Evolutionary conservation across 1,284 basidiomycete species (phyloP).

Genomic region (Ustilago sp.): DNA sequence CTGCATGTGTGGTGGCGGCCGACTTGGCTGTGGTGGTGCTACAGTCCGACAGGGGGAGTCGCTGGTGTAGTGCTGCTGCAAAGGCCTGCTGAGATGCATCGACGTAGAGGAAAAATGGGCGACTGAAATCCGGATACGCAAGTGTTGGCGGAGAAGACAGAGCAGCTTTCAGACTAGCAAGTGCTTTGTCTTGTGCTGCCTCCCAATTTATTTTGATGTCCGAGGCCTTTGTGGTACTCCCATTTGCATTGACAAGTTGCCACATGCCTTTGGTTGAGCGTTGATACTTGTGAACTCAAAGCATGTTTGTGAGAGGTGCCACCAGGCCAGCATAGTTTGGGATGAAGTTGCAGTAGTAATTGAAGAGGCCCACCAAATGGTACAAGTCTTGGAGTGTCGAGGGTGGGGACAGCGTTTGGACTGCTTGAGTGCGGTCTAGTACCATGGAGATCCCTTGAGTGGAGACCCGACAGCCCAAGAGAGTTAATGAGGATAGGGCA

Average conservation of each 20-base stretch:
- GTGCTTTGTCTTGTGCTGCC: neutral
- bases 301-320: neutral
- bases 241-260: neutral
- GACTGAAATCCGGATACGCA: neutral
- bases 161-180: neutral
- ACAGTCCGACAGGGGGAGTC: neutral
- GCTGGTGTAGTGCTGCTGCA: neutral
- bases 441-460: neutral
- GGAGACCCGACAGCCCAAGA: neutral
- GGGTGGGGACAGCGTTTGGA: neutral
- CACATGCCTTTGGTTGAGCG: neutral
- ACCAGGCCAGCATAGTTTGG: constrained; percentile 4
- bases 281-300: neutral
- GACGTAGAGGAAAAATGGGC: neutral
- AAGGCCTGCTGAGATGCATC: constrained; percentile 2
- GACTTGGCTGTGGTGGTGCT: neutral
- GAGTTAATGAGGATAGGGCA: neutral
- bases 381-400: constrained; percentile 5
- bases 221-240: neutral
- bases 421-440: neutral
- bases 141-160: neutral
- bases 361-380: constrained; percentile 15
- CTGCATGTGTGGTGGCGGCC: neutral
- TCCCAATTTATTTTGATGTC: neutral
- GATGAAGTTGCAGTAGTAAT: constrained; percentile 17